phyloP scores from a whole-genome alignment of 257 asterid genomes.

The Solanum peruvianum region DNA sequence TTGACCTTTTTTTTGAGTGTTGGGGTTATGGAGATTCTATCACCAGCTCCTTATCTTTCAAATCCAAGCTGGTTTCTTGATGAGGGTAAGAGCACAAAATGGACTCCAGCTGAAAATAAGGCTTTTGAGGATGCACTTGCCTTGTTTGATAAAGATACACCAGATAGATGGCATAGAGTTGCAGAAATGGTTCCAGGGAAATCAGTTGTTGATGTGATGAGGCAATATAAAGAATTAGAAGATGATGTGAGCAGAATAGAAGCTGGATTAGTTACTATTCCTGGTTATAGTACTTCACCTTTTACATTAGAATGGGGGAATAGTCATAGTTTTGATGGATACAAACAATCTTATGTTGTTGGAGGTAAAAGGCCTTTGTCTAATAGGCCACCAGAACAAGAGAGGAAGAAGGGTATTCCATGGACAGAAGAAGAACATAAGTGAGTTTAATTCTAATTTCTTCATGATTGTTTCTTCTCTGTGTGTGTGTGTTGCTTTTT shows the following conservation, averaged over 20 bases:
- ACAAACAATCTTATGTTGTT: slow-evolving; percentile 25
- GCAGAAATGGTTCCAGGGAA: slow-evolving; percentile 94
- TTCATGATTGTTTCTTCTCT: background rate
- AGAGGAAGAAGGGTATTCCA: slow-evolving; percentile 88
- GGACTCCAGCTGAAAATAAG: slow-evolving; percentile 89
- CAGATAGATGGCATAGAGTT: slow-evolving; percentile 83
- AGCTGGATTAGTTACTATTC: slow-evolving; percentile 74
- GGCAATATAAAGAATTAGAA: slow-evolving; percentile 70
- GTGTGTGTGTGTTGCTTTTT: background rate
- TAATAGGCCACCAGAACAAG: slow-evolving; percentile 56
- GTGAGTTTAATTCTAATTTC: slow-evolving; percentile 26
- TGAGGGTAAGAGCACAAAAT: slow-evolving; percentile 38
- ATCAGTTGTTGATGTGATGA: slow-evolving; percentile 58
- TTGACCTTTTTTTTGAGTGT: slow-evolving; percentile 21
- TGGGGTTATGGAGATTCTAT: slow-evolving; percentile 69
- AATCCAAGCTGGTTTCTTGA: slow-evolving; percentile 49
- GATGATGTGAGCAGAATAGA: slow-evolving; percentile 88
- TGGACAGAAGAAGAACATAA: slow-evolving; percentile 98
- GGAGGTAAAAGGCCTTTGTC: slow-evolving; percentile 42
- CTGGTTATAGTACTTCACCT: slow-evolving; percentile 55
- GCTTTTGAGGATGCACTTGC: slow-evolving; percentile 91
- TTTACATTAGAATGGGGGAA: slow-evolving; percentile 82
- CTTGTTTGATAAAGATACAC: slow-evolving; percentile 62
- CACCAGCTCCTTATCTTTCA: slow-evolving; percentile 47
- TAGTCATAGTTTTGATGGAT: slow-evolving; percentile 32